Percentiles rank a stretch among this genome's conserved stretches.
Conservation (phyloP, 345 rosid species). For the Euphorbia pulcherrima region DNA sequence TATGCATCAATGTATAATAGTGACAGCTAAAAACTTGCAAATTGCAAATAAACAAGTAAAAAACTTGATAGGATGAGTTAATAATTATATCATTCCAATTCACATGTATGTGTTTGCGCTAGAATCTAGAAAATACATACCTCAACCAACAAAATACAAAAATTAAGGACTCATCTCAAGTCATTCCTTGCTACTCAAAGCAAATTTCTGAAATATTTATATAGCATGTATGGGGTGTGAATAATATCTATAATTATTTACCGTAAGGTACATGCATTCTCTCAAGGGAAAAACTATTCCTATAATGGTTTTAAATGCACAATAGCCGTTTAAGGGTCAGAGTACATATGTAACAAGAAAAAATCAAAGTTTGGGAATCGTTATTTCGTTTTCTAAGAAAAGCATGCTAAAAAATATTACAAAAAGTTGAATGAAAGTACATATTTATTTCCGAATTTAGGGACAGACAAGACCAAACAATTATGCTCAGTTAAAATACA, state of each 20-base stretch:
- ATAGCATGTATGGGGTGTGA: background rate
- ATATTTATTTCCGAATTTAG: too few species aligned
- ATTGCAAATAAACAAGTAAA: conserved; percentile 1
- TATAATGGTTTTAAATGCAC: background rate
- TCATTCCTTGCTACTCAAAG: too few species aligned
- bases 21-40: background rate
- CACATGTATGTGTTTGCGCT: background rate
- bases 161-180: background rate
- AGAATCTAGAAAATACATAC: background rate
- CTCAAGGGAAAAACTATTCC: background rate
- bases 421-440: too few species aligned
- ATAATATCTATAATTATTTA: background rate
- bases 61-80: background rate
- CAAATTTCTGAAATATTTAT: too few species aligned
- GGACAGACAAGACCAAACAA: too few species aligned
- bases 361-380: background rate
- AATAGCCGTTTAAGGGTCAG: background rate
- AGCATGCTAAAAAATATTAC: background rate
- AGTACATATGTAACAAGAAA: background rate
- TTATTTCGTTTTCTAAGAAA: background rate
- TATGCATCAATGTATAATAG: conserved; percentile 3
- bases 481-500: too few species aligned
- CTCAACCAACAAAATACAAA: background rate
- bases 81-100: background rate
- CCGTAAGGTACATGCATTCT: background rate